Evolutionary conservation across 2,329 filamentous ascomycete species (phyloP), one percentile per base, ranked within the genome.

Genomic region (Decorospora gaudefroyi): DNA sequence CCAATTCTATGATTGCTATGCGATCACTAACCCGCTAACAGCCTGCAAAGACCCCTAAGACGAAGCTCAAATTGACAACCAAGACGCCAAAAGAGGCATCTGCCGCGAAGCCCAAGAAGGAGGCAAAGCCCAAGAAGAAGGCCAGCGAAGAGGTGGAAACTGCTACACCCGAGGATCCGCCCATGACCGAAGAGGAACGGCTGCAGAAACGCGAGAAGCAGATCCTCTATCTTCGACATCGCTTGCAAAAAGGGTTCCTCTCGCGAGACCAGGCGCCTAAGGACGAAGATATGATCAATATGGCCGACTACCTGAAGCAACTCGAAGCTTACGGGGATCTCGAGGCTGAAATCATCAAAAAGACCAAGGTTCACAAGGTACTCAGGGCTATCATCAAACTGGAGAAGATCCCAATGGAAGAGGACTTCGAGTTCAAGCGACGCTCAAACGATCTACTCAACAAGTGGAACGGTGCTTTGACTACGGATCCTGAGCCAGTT

Each of bases 311-410:
- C 62, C 78, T 95, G 44, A 80, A 78, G 19, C 89, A 95, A 70
- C 81, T 99, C 4, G 93, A 99, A 73, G 81, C 78, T 6, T 86
- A 83, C 78, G 69, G 82, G 1, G 88, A 95, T 54, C 81, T 97
- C 4, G 92, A 97, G 68, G 89, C 88, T 19, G 84, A 84, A 55
- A 93, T 96, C 60, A 96, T 97, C 62, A 84, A 88, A 53, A 78
- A 76, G 10, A 99, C 93, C 51, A 99, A 97, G 79, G 96, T 99
- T 72, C 92, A 97, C 82, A 99, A 99, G 76, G 92, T 99, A 8
- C 80, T 99, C 44, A 96, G 95, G 76, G 90, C 87, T 4, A 93
- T 99, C 56, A 77, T 96, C 62, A 96, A 96, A 76, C 78, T 99
- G 6, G 81, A 85, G 29, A 79, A 79, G 3, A 95, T 99, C 57